A percentile compares a stretch with the other conserved stretches of the same genome.
phyloP scores from a whole-genome alignment of 202 grass and related monocot genomes.

The Zizania palustris region DNA sequence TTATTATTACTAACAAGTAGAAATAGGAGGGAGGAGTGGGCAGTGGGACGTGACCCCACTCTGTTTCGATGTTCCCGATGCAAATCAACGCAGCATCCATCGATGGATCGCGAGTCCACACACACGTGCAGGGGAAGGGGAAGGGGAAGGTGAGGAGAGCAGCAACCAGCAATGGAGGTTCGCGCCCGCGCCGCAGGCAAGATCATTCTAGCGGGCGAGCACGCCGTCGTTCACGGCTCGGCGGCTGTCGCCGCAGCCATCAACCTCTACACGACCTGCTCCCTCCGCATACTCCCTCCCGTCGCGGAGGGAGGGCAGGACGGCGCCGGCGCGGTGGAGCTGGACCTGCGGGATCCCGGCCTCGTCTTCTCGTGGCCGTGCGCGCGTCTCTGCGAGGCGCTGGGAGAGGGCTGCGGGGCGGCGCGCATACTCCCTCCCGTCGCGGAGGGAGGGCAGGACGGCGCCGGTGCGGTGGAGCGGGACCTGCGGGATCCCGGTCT shows the following conservation, averaged over 20 bases:
- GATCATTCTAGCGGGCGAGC: conserved; percentile 89
- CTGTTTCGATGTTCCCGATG: no score
- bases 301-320: conserved; percentile 20
- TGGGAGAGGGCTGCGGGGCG: no score
- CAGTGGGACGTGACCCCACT: no score
- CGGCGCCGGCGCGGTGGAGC: conserved; percentile 39
- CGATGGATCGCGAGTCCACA: no score
- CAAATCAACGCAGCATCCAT: no score
- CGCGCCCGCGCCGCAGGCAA: conserved; percentile 73
- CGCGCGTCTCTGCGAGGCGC: conserved; percentile 42
- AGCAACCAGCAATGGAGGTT: conserved; percentile 60
- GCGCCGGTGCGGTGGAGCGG: conserved; percentile 43
- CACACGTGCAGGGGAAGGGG: no score
- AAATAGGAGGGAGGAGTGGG: no score
- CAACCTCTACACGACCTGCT: conserved; percentile 62
- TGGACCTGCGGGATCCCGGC: conserved; percentile 63
- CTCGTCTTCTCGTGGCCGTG: conserved; percentile 72
- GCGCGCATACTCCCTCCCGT: not conserved
- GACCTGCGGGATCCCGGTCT: conserved; percentile 65
- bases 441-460: conserved; percentile 27
- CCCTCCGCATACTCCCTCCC: conserved; percentile 10
- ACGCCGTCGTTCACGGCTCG: conserved; percentile 88
- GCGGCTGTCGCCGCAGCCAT: conserved; percentile 76
- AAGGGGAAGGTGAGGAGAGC: no score
- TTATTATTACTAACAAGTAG: no score